Conservation (phyloP, 345 rosid genomes). For the Trapa incisa region DNA sequence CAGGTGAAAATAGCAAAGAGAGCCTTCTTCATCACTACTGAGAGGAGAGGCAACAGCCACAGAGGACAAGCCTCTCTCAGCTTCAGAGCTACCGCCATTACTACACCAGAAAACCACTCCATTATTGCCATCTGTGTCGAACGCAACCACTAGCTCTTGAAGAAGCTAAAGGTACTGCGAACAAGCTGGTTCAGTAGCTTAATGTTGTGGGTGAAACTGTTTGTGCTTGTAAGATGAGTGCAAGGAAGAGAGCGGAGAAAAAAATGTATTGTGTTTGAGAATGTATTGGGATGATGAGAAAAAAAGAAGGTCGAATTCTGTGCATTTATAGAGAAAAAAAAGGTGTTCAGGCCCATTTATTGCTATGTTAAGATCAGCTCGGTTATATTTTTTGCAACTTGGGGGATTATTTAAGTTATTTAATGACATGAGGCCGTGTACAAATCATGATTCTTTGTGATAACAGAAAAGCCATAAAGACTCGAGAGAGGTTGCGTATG, state of each 20-base stretch:
- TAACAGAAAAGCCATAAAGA: too few species aligned
- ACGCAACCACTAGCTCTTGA: too few species aligned
- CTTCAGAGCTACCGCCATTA: slow-evolving; percentile 5
- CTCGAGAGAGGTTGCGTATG: too few species aligned
- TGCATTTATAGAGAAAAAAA: neutral
- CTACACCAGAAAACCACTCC: neutral
- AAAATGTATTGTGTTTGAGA: neutral
- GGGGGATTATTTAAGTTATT: too few species aligned
- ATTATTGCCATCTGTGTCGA: neutral
- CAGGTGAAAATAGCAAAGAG: slow-evolving; percentile 36
- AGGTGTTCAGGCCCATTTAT: neutral
- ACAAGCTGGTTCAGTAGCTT: neutral
- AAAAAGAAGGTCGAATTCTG: neutral
- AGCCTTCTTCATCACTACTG: slow-evolving; percentile 19
- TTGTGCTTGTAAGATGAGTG: too few species aligned
- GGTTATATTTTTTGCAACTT: too few species aligned
- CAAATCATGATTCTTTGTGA: too few species aligned
- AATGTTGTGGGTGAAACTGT: neutral
- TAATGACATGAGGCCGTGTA: too few species aligned
- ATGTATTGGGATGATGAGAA: neutral
- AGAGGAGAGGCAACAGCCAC: slow-evolving; percentile 10
- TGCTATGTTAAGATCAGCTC: neutral
- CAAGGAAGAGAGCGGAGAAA: too few species aligned
- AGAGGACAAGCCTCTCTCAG: slow-evolving; percentile 12
- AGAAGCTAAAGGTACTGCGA: too few species aligned